Percentiles rank a stretch among this genome's conserved stretches.
phyloP scores from a whole-genome alignment of 148 eudicot genomes.

The Oxyria digyna region DNA sequence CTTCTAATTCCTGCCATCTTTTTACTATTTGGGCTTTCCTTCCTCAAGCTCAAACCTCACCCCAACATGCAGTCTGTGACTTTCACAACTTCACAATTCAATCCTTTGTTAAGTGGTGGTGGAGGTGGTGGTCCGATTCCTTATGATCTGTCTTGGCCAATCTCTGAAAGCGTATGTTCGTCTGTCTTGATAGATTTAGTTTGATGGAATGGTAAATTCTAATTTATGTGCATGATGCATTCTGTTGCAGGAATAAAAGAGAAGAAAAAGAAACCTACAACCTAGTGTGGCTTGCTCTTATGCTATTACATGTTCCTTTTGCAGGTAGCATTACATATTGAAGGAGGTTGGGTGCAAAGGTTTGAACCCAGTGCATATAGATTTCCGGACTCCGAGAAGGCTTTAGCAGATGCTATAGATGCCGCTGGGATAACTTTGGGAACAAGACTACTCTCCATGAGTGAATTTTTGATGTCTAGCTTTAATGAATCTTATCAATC shows the following conservation, averaged over 20 bases:
- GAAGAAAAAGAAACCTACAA: neutral
- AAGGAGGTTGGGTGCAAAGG: slow-evolving; percentile 91
- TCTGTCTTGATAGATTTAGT: slow-evolving; percentile 1
- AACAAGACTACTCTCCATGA: slow-evolving; percentile 75
- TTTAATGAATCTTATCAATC: slow-evolving; percentile 87
- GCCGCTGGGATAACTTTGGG: slow-evolving; percentile 90
- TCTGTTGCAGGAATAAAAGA: neutral
- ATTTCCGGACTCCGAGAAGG: slow-evolving; percentile 76
- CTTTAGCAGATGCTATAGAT: slow-evolving; percentile 61
- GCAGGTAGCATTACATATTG: slow-evolving; percentile 62
- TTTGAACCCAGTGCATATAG: slow-evolving; percentile 46
- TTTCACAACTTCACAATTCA: slow-evolving; percentile 77
- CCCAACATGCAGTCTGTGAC: slow-evolving; percentile 77
- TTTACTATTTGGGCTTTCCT: slow-evolving; percentile 71
- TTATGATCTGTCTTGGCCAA: slow-evolving; percentile 56
- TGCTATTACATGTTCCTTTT: slow-evolving; percentile 3
- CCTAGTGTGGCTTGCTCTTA: neutral
- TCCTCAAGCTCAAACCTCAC: slow-evolving; percentile 77
- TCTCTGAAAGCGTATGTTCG: slow-evolving; percentile 46
- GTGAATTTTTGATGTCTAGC: slow-evolving; percentile 96
- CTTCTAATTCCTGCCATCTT: slow-evolving; percentile 79
- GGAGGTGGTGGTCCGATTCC: slow-evolving; percentile 98
- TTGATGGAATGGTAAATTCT: neutral
- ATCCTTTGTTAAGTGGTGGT: slow-evolving; percentile 78
- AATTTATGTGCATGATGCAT: neutral